phyloP scores from a whole-genome alignment of 306 rosid species.

The Nissolia schottii region DNA sequence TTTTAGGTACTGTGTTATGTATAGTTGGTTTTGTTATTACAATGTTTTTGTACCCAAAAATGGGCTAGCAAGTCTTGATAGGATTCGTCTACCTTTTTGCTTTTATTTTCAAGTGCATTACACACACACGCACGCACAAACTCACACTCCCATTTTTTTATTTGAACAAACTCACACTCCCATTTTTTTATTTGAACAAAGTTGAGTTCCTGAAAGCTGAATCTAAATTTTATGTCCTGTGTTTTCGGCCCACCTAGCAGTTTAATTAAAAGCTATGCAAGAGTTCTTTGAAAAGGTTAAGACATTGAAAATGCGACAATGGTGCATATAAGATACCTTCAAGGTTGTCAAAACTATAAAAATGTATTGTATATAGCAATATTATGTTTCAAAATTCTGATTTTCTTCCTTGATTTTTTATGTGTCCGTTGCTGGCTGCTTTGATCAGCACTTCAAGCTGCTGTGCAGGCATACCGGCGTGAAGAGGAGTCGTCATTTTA shows the following conservation, averaged over 20 bases:
- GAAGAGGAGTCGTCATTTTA: conserved; percentile 80
- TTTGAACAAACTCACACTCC: not conserved
- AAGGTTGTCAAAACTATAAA: not conserved
- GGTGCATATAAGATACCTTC: not conserved
- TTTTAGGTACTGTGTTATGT: not conserved
- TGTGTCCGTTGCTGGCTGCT: conserved; percentile 18
- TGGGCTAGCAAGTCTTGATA: not conserved
- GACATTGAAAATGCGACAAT: not conserved
- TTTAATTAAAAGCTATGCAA: not conserved
- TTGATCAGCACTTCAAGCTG: conserved; percentile 81
- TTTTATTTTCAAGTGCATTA: not conserved
- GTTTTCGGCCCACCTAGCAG: not conserved
- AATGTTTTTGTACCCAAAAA: not conserved
- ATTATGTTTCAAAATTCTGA: not conserved
- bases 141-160: not conserved
- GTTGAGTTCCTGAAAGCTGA: not conserved
- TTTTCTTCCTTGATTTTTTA: conserved; percentile 8
- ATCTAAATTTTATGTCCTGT: not conserved
- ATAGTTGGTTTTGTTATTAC: not conserved
- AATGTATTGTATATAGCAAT: not conserved
- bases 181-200: not conserved
- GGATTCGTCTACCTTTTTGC: not conserved
- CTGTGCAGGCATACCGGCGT: conserved; percentile 85
- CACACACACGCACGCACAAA: no score
- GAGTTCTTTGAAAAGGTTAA: not conserved